Conservation (phyloP, 73 alveolate genomes). For the Tetrahymena thermophila region DNA sequence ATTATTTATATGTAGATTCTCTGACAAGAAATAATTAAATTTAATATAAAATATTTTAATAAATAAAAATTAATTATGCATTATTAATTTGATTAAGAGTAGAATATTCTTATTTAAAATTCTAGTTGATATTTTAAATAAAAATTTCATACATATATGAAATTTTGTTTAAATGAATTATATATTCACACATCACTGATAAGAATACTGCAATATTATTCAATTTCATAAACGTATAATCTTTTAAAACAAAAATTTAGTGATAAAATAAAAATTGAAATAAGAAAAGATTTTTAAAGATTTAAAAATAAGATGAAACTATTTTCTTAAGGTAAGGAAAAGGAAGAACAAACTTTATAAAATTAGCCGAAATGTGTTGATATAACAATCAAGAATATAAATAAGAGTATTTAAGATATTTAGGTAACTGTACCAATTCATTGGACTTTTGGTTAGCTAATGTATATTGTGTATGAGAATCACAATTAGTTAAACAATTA, state of each 20-base stretch:
- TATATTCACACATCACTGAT: neutral
- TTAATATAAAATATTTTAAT: too few species aligned
- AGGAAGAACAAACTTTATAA: neutral
- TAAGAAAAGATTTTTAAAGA: neutral
- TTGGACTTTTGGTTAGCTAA: neutral
- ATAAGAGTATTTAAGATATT: neutral
- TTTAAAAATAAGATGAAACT: neutral
- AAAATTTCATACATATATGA: neutral
- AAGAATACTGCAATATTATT: neutral
- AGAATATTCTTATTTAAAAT: neutral
- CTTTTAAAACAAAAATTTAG: neutral
- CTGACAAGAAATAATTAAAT: too few species aligned
- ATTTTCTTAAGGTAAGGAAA: neutral
- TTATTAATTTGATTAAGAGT: neutral
- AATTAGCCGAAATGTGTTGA: neutral
- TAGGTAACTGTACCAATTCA: neutral
- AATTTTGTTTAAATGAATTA: neutral
- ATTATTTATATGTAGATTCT: too few species aligned
- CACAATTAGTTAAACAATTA: neutral
- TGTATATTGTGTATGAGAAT: neutral
- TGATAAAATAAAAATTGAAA: neutral
- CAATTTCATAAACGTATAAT: neutral
- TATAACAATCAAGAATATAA: neutral
- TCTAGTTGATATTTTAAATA: neutral
- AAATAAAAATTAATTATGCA: too few species aligned